Evolutionary conservation across 148 eudicot genomes (phyloP).

Genomic region (Arbutus unedo): DNA sequence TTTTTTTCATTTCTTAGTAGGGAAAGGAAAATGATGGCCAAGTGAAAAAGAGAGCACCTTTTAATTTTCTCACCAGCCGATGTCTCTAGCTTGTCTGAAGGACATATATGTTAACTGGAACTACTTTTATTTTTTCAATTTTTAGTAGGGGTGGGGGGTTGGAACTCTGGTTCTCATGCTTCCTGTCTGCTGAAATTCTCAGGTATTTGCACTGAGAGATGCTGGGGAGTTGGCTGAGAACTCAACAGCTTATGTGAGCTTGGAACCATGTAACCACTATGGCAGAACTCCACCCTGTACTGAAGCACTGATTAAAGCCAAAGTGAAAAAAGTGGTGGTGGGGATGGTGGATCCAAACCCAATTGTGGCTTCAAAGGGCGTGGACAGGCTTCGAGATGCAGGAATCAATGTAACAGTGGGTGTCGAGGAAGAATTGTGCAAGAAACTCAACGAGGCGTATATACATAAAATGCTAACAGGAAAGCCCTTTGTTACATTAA

Average conservation of each 20-base stretch:
- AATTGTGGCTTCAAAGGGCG: slow-evolving; percentile 76
- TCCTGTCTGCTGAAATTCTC: slow-evolving; percentile 28
- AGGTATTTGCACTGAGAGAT: slow-evolving; percentile 92
- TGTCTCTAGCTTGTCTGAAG: neutral
- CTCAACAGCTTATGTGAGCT: slow-evolving; percentile 89
- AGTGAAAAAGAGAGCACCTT: neutral
- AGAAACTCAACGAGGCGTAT: slow-evolving; percentile 73
- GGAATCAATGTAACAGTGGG: slow-evolving; percentile 81
- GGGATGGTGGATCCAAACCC: slow-evolving; percentile 99
- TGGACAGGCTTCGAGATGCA: slow-evolving; percentile 61
- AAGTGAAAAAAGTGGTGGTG: slow-evolving; percentile 80
- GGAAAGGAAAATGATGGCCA: neutral
- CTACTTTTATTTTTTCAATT: neutral
- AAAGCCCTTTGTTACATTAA: slow-evolving; percentile 70
- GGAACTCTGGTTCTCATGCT: slow-evolving; percentile 9
- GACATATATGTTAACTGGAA: neutral
- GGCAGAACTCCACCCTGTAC: slow-evolving; percentile 96
- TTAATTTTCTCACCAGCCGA: neutral
- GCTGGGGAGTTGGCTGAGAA: slow-evolving; percentile 92
- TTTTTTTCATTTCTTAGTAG: too few relatives aligned
- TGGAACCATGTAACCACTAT: slow-evolving; percentile 95
- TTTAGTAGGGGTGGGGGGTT: neutral
- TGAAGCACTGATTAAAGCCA: slow-evolving; percentile 84
- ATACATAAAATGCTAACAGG: slow-evolving; percentile 74
- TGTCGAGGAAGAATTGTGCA: slow-evolving; percentile 87